A percentile compares a stretch with the other conserved stretches of the same genome.
phyloP scores from a whole-genome alignment of 2,329 filamentous ascomycete species.

The Colletotrichum noveboracense region DNA sequence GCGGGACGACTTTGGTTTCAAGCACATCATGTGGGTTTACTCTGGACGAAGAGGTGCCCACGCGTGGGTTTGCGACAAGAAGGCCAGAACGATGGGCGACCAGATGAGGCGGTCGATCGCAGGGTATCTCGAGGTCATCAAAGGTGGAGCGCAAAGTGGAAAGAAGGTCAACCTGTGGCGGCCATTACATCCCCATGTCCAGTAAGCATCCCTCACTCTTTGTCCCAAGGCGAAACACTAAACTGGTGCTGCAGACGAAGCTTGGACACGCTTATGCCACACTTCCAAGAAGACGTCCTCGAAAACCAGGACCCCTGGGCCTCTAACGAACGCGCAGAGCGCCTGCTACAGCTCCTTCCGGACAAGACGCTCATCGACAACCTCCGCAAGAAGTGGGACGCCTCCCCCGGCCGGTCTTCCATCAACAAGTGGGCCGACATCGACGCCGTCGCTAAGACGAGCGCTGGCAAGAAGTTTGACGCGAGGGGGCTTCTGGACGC shows the following conservation, averaged over 20 bases:
- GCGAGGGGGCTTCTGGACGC: constrained; percentile 78
- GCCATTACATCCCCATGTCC: constrained; percentile 88
- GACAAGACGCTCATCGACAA: constrained; percentile 79
- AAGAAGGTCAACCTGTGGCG: constrained; percentile 86
- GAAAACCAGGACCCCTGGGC: constrained; percentile 86
- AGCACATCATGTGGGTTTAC: constrained; percentile 98
- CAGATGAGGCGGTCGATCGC: constrained; percentile 84
- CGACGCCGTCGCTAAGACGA: constrained; percentile 80
- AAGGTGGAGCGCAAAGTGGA: constrained; percentile 82
- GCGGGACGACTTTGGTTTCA: constrained; percentile 94
- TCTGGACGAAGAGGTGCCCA: constrained; percentile 95
- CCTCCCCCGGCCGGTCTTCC: constrained; percentile 77
- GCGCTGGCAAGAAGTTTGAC: constrained; percentile 75
- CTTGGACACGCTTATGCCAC: constrained; percentile 79
- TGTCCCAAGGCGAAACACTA: constrained; percentile 10
- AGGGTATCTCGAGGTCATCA: constrained; percentile 88
- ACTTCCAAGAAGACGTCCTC: constrained; percentile 86
- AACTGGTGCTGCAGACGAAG: constrained; percentile 64
- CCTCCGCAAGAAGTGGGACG: constrained; percentile 89
- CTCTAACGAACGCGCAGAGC: constrained; percentile 71
- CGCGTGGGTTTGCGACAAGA: constrained; percentile 96
- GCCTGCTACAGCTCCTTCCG: constrained; percentile 83
- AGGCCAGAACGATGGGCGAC: constrained; percentile 84
- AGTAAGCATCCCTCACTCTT: constrained; percentile 48
- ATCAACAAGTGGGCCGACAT: constrained; percentile 93